Evolutionary conservation across 2,329 filamentous ascomycete genomes (phyloP), one percentile per base, ranked within the genome.

Genomic region (Epicoccum sorghinum): DNA sequence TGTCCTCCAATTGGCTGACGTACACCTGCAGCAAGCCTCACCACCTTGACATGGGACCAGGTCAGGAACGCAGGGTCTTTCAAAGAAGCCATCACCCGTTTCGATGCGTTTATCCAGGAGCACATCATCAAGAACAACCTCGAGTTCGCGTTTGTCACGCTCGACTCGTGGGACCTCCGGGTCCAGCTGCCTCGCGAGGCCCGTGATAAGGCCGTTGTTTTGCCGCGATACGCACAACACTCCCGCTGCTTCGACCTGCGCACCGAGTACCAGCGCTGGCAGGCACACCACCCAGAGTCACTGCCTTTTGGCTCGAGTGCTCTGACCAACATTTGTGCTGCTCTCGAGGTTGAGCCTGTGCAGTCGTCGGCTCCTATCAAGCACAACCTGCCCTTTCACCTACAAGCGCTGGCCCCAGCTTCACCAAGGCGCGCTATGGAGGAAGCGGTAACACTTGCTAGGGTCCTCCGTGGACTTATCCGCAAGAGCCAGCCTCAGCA

Each of bases 331-430:
- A 99, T 99, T 75, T 99, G 95, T 80, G 95, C 95, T 60, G 95
- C 95, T 49, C 87, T 99, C 48, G 95, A 99, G 79, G 95, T 99
- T 42, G 95, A 99, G 78, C 93, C 96, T 51, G 92, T 99, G 33
- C 93, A 98, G 78, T 93, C 93, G 9, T 98, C 93, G 71, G 93
- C 95, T 52, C 95, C 95, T 39, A 98, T 99, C 79, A 99, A 98
- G 79, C 95, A 98, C 76, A 98, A 98, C 75, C 84, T 99, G 35
- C 95, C 95, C 9, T 99, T 99, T 80, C 95, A 99, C 75, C 83
- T 99, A 58, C 95, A 99, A 80, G 93, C 95, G 10, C 82, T 99
- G 59, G 95, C 95, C 43, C 95, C 95, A 38, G 93, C 95, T 24
- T 98, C 93, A 44, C 95, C 95, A 52, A 90, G 95, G 59, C 90